Evolutionary conservation across 495 filamentous ascomycete genomes (phyloP).

Genomic region (Aspergillus panamensis): DNA sequence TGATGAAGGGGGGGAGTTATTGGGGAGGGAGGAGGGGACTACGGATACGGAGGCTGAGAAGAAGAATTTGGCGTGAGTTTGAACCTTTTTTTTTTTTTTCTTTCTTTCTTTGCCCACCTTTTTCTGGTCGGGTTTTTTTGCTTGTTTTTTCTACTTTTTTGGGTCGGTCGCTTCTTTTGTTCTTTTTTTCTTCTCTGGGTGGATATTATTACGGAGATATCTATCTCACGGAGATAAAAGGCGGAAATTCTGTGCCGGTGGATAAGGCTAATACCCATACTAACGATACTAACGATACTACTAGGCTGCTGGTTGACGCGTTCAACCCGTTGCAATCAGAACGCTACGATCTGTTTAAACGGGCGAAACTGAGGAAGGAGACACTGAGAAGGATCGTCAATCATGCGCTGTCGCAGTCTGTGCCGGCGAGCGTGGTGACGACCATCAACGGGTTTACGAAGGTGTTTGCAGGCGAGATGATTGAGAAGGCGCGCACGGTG

Average conservation of each 20-base stretch:
- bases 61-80: constrained; percentile 60
- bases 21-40: constrained; percentile 58
- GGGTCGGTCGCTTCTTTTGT: too few species aligned
- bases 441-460: constrained; percentile 80
- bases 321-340: constrained; percentile 65
- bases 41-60: constrained; percentile 65
- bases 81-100: not conserved
- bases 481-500: constrained; percentile 74
- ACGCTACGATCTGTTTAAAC: constrained; percentile 71
- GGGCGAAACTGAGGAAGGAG: constrained; percentile 62
- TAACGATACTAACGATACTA: not conserved
- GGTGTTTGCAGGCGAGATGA: constrained; percentile 76
- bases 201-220: not conserved
- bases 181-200: constrained; percentile 5
- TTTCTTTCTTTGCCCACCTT: too few species aligned
- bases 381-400: constrained; percentile 71
- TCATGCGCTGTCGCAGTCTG: constrained; percentile 83
- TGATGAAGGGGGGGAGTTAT: constrained; percentile 59
- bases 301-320: constrained; percentile 62
- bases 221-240: constrained; percentile 1
- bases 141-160: too few species aligned
- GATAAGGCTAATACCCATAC: constrained; percentile 4
- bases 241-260: not conserved
- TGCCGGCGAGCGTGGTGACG: constrained; percentile 70
- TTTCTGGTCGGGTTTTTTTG: too few species aligned